Percentiles rank a stretch among this genome's conserved stretches.
These are phyloP conservation scores for Ormosia semicastrata DNA, from an alignment of 306 rosid genomes.

Conservation along the genomic window DNA sequence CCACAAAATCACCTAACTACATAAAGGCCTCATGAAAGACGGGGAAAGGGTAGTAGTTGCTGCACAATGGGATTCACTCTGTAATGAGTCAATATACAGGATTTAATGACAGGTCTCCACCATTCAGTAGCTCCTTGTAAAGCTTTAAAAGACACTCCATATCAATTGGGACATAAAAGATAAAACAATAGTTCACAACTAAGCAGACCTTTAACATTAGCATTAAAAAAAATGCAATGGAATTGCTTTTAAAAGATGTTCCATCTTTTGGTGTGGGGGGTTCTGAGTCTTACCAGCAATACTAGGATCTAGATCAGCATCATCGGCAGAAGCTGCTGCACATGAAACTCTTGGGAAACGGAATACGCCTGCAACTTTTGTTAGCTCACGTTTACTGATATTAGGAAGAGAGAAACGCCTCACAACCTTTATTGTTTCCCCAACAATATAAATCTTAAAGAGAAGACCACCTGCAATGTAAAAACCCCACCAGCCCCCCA, in stretches of 20 bases:
- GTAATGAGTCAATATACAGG: not conserved
- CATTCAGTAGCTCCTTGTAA: not conserved
- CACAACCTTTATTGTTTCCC: slow-evolving; percentile 30
- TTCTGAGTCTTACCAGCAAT: slow-evolving; percentile 28
- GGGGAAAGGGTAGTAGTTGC: no score
- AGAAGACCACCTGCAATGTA: slow-evolving; percentile 31
- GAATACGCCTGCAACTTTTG: slow-evolving; percentile 25
- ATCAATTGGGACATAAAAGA: not conserved
- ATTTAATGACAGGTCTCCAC: not conserved
- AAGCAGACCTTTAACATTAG: no score
- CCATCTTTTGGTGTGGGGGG: not conserved
- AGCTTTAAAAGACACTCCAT: not conserved
- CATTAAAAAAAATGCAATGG: no score
- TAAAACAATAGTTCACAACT: not conserved
- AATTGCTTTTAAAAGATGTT: no score
- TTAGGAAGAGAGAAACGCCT: slow-evolving; percentile 40
- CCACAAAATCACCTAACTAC: not conserved
- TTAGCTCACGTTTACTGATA: slow-evolving; percentile 21
- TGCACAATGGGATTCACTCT: not conserved
- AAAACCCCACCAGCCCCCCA: no score
- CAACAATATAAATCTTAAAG: slow-evolving; percentile 33
- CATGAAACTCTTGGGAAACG: slow-evolving; percentile 37
- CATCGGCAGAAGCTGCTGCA: slow-evolving; percentile 33
- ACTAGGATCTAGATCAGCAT: slow-evolving; percentile 37
- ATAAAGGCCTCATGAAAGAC: not conserved